These are phyloP conservation scores for Lodderomyces metapsilosis DNA, from an alignment of 1,139 yeast species.

Conservation along the genomic window DNA sequence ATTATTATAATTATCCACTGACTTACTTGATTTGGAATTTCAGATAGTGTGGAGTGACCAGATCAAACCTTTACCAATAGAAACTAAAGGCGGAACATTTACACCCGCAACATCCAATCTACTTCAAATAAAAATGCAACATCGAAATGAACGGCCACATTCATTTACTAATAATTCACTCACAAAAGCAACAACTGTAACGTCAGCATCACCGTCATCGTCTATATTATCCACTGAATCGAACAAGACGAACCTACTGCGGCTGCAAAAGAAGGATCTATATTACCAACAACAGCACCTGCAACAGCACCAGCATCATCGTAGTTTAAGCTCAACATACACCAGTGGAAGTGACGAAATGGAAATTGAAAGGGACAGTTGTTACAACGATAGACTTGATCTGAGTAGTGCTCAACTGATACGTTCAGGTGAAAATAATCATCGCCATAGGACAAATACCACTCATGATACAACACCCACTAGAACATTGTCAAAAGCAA, in stretches of 20 bases:
- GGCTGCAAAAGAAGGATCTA: background rate
- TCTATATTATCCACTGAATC: background rate
- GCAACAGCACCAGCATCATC: background rate
- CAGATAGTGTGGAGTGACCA: too few species aligned
- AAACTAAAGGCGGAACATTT: background rate
- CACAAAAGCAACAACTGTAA: too few species aligned
- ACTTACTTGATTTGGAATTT: too few species aligned
- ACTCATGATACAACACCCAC: background rate
- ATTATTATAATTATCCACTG: too few species aligned
- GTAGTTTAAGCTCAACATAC: background rate
- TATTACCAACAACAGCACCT: too few species aligned
- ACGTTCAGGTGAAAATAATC: background rate
- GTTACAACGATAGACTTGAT: background rate
- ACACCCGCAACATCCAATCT: background rate
- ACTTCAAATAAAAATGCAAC: background rate
- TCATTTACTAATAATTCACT: background rate
- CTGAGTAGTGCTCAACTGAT: conserved; percentile 1
- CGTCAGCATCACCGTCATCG: background rate
- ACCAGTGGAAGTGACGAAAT: background rate
- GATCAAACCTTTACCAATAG: too few species aligned
- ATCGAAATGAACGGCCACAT: background rate
- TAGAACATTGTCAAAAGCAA: background rate
- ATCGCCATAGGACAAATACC: background rate
- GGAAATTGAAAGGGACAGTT: background rate
- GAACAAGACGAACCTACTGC: background rate